Evolutionary conservation across 306 rosid genomes (phyloP).

Genomic region (Gastrolobium bilobum): DNA sequence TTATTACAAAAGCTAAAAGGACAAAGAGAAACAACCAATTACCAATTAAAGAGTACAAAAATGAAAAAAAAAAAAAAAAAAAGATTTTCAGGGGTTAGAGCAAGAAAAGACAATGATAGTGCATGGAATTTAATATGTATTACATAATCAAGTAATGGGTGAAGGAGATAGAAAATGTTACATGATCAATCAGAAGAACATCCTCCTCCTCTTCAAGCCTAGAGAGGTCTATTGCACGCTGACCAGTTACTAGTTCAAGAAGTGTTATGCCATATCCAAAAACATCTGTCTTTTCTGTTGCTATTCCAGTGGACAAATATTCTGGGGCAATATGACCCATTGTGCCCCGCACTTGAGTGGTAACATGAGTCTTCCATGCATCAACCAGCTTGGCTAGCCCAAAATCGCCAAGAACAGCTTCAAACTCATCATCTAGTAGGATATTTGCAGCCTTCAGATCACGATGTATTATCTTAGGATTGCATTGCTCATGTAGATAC

Average conservation of each 20-base stretch:
- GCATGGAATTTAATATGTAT: background rate
- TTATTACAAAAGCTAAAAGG: too few species aligned
- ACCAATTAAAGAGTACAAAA: background rate
- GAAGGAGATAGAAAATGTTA: slow-evolving; percentile 48
- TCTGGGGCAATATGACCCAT: slow-evolving; percentile 99
- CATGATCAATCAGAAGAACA: slow-evolving; percentile 94
- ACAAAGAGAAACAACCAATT: too few species aligned
- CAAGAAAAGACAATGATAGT: too few species aligned
- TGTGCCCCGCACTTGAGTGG: slow-evolving; percentile 95
- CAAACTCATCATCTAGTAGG: slow-evolving; percentile 84
- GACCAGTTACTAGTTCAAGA: slow-evolving; percentile 91
- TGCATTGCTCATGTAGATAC: slow-evolving; percentile 89
- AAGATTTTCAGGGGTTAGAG: background rate
- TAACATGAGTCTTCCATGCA: slow-evolving; percentile 80
- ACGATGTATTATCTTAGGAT: slow-evolving; percentile 93
- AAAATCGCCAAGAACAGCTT: slow-evolving; percentile 93
- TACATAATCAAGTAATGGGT: background rate
- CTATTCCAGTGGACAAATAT: slow-evolving; percentile 90
- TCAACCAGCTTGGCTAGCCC: slow-evolving; percentile 89
- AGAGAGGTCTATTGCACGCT: slow-evolving; percentile 88
- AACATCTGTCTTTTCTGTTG: slow-evolving; percentile 92
- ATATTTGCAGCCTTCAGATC: slow-evolving; percentile 97
- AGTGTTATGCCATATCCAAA: slow-evolving; percentile 96
- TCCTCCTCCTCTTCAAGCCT: slow-evolving; percentile 95
- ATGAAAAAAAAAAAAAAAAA: background rate